phyloP scores from a whole-genome alignment of 2,329 filamentous ascomycete genomes.

The Cryphonectria japonica region DNA sequence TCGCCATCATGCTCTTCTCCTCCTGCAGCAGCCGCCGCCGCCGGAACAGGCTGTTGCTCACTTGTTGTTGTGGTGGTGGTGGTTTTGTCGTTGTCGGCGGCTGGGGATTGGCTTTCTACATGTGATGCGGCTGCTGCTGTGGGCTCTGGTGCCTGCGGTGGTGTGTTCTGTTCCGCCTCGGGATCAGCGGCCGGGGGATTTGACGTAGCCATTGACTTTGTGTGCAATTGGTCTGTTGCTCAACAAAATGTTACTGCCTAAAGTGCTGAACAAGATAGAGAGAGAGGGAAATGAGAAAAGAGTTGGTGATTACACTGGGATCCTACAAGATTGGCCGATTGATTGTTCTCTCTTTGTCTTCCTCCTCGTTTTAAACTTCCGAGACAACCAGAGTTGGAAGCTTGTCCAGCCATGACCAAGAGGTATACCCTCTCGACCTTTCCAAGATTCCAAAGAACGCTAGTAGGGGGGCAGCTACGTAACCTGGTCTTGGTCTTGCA shows the following conservation, averaged over 20 bases:
- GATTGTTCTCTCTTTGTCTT: too few relatives aligned
- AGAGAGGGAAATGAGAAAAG: too few relatives aligned
- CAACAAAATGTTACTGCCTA: neutral
- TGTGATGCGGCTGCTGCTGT: neutral
- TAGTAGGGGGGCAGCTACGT: too few relatives aligned
- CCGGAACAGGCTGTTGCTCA: conserved; percentile 1
- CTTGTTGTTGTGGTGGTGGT: neutral
- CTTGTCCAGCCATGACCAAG: too few relatives aligned
- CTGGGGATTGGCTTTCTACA: conserved; percentile 12
- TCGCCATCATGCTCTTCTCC: neutral
- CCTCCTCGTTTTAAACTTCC: too few relatives aligned
- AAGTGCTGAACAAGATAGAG: neutral
- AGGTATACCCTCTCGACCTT: too few relatives aligned
- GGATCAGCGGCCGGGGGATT: conserved; percentile 8
- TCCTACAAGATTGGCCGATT: too few relatives aligned
- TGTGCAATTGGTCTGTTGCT: neutral
- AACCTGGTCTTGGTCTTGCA: too few relatives aligned
- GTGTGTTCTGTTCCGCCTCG: conserved; percentile 3
- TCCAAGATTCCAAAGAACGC: too few relatives aligned
- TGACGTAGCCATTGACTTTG: conserved; percentile 20
- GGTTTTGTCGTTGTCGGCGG: neutral
- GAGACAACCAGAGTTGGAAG: too few relatives aligned
- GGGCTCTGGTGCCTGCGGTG: conserved; percentile 3
- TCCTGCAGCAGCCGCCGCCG: neutral
- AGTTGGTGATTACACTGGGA: too few relatives aligned